Evolutionary conservation across 768 basidiomycete species (phyloP), one percentile per base, ranked within the genome.

Genomic region (Amanita brunnescens): DNA sequence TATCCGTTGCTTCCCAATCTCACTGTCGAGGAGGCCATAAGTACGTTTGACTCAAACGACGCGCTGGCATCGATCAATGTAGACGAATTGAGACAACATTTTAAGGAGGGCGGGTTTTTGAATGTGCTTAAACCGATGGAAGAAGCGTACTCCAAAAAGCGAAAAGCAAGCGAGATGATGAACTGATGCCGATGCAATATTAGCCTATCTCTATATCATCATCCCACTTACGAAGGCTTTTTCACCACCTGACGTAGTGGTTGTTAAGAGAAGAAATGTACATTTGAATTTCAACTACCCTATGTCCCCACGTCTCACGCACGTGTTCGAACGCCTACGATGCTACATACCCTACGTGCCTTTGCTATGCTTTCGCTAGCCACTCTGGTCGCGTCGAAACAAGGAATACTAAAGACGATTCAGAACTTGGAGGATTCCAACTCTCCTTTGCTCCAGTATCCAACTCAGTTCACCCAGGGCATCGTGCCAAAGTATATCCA

Each of bases 401-500:
- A 37, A 14, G 48, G 48, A 5, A 24, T 49, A 9, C 37, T 49
- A 2, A 40, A 39, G 10, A 37, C 39, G 48, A 49, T 62, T 1
- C 46, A 57, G 35, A 32, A 49, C 7, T 56, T 73, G 12, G 61
- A 68, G 52, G 50, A 57, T 6, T 61, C 69, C 26, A 68, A 74
- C 51, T 69, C 75, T 13, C 61, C 62, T 6, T 54, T 72, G 7
- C 59, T 76, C 46, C 62, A 60, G 14, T 77, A 74, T 58, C 74
- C 76, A 5, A 75, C 72, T 0, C 70, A 73, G 55, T 69, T 73
- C 51, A 76, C 77, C 2, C 74, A 75, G 57, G 61, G 63, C 49
- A 70, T 77, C 43, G 65, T 76, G 24, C 75, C 74, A 0, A 75
- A 74, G 57, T 48, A 54, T 5, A 75, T 78, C n/a, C 76, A 78